Evolutionary conservation across 805 yeast species (phyloP), one percentile per base, ranked within the genome.

Genomic region (Schwanniomyces occidentalis): DNA sequence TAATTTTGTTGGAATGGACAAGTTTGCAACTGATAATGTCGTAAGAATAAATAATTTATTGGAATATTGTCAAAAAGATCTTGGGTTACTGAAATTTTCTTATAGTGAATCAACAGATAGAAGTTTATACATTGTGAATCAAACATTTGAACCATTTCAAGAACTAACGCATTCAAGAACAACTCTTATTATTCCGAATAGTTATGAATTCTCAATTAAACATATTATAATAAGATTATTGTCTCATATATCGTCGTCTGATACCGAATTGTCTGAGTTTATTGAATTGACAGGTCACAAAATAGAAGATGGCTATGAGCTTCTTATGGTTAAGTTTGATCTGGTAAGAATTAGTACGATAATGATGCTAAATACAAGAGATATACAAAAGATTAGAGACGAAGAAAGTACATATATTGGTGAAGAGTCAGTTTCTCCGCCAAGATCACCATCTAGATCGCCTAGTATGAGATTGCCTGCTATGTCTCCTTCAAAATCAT

Each of bases 241-340:
- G 8, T 22, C 38, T n/a, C 23, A 32, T 13, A n/a, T n/a, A n/a
- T n/a, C n/a, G n/a, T n/a, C n/a, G n/a, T n/a, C n/a, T n/a, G n/a
- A n/a, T n/a, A n/a, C n/a, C n/a, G n/a, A n/a, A n/a, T 22, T 28
- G 6, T 17, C 26, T 20, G 26, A 23, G 5, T 16, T 19, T 10
- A 35, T 39, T 8, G 20, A 15, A 5, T 26, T 46, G 14, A 21
- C 53, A 7, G 37, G 34, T 10, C 10, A n/a, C 14, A 55, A 54
- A 30, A 27, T 15, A 2, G 46, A 42, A 8, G 45, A 44, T 16
- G 51, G 37, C 8, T 30, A 38, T n/a, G 42, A 42, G 7, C 39
- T 46, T 16, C 20, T 47, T 15, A 56, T 54, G 55, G 35, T 52
- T 2, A 49, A 47, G 29, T 56, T 37, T 31, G 43, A 46, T 25